phyloP scores from a whole-genome alignment of 768 basidiomycete species.

The Steccherinum ochraceum region DNA sequence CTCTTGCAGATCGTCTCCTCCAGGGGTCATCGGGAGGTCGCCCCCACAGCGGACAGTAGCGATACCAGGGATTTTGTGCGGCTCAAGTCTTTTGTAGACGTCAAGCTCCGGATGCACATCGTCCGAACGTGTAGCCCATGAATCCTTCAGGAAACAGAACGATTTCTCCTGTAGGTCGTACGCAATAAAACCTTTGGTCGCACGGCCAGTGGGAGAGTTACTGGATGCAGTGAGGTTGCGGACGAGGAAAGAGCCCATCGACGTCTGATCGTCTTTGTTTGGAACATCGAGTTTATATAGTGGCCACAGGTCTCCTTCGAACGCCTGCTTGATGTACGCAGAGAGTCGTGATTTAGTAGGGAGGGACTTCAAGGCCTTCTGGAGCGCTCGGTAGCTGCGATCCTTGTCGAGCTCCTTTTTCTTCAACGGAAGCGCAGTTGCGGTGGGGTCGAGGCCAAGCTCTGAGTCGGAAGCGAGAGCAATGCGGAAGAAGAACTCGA shows the following conservation, averaged over 20 bases:
- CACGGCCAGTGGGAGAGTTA: constrained; percentile 6
- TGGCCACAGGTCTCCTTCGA: background rate
- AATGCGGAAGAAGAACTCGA: constrained; percentile 2
- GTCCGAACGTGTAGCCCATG: constrained; percentile 4
- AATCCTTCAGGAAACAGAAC: constrained; percentile 11
- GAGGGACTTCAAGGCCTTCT: too few species aligned
- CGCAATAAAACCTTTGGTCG: constrained; percentile 7
- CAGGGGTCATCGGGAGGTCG: background rate
- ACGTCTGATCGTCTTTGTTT: background rate
- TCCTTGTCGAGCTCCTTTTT: background rate
- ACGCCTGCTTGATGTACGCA: background rate
- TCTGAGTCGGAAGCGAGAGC: background rate
- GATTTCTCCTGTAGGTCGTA: constrained; percentile 1
- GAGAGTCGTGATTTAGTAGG: too few species aligned
- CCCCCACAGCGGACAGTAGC: constrained; percentile 1
- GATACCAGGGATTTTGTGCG: background rate
- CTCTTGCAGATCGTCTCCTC: background rate
- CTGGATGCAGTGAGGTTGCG: background rate
- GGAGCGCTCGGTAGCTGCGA: too few species aligned
- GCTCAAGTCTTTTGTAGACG: background rate
- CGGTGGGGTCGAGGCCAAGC: background rate
- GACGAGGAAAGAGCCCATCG: background rate
- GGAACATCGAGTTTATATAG: background rate
- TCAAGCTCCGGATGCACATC: background rate
- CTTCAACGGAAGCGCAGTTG: background rate